Evolutionary conservation across 192 early-diverging fungal species (phyloP).

Genomic region (Gigaspora rosea): DNA sequence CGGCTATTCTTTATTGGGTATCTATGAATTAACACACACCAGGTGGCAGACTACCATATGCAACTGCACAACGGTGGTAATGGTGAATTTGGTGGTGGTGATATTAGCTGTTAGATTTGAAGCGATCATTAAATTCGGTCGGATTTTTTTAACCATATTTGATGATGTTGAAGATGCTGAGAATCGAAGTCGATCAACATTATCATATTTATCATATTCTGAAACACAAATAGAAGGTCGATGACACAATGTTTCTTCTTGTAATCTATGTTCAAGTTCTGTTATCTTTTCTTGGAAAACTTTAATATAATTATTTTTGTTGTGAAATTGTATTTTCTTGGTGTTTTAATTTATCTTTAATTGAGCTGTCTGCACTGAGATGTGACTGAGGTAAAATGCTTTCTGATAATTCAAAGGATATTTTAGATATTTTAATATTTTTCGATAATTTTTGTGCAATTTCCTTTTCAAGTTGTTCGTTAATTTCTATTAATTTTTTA

Average conservation of each 20-base stretch:
- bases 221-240: background rate
- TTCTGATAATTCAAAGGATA: background rate
- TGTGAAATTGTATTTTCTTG: conserved; percentile 4
- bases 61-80: too few species aligned
- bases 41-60: too few species aligned
- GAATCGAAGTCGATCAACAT: background rate
- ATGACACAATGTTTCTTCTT: background rate
- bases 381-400: background rate
- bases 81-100: conserved; percentile 15
- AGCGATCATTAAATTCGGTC: background rate
- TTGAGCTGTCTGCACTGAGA: background rate
- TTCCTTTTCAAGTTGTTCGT: conserved; percentile 23
- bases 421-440: too few species aligned
- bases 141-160: background rate
- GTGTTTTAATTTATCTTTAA: background rate
- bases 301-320: conserved; percentile 16
- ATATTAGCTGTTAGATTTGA: background rate
- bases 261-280: conserved; percentile 20
- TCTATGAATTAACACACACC: too few species aligned
- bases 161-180: conserved; percentile 6
- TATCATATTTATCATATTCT: background rate
- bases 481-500: conserved; percentile 1
- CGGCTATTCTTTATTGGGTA: too few species aligned
- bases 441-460: background rate
- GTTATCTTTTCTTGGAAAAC: conserved; percentile 15